Percentiles rank a stretch among this genome's conserved stretches.
phyloP scores from a whole-genome alignment of 768 basidiomycete species.

The Pulveroboletus sp. region DNA sequence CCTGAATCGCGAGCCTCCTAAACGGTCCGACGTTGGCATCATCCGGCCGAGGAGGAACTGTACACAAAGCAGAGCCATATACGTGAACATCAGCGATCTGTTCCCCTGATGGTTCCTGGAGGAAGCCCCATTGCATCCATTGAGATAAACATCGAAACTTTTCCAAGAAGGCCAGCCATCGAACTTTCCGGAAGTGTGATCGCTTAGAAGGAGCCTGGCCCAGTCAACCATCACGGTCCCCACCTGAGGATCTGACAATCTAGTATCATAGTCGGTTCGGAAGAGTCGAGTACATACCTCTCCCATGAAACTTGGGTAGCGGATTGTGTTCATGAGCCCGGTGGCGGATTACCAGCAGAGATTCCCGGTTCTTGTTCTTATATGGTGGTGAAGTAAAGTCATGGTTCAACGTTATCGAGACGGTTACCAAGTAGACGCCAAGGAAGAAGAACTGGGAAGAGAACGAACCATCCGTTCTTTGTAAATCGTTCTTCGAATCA shows the following conservation, averaged over 20 bases:
- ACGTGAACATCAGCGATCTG: conserved; percentile 7
- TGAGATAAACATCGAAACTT: conserved; percentile 17
- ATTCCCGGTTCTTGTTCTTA: background rate
- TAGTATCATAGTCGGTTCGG: background rate
- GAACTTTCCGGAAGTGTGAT: conserved; percentile 16
- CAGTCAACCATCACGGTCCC: conserved; percentile 1
- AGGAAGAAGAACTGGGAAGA: conserved; percentile 4
- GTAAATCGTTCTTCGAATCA: conserved; percentile 19
- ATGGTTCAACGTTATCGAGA: background rate
- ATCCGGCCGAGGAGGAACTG: background rate
- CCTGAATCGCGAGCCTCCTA: background rate
- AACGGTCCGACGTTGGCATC: background rate
- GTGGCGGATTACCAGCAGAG: conserved; percentile 18
- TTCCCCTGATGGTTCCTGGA: conserved; percentile 21
- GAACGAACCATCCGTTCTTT: conserved; percentile 19
- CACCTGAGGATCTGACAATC: background rate
- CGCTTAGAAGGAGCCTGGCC: conserved; percentile 6
- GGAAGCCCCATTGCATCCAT: conserved; percentile 12
- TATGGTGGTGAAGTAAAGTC: background rate
- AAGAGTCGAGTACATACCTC: conserved; percentile 3
- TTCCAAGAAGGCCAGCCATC: conserved; percentile 10
- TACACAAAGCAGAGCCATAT: background rate
- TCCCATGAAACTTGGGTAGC: background rate
- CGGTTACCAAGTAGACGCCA: conserved; percentile 8
- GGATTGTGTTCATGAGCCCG: conserved; percentile 5